Percentiles rank a stretch among this genome's conserved stretches.
These are phyloP conservation scores for Entelexis paramagnoliae DNA, from an alignment of 1,139 yeast species.

Conservation along the genomic window DNA sequence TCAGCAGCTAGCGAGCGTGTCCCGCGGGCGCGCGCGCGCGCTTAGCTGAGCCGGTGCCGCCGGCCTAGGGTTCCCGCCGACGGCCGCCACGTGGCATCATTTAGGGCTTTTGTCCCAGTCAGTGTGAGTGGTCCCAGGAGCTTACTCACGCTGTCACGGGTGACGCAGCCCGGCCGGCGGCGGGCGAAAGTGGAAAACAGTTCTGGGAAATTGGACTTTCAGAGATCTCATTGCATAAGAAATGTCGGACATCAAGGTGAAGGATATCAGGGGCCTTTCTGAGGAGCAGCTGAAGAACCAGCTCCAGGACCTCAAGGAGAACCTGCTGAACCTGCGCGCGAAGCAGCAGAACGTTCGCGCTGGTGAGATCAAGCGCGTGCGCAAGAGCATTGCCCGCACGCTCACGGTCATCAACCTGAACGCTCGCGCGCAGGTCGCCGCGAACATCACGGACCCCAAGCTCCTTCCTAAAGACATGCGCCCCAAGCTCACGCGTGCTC, in stretches of 20 bases:
- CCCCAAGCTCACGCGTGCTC: constrained; percentile 99
- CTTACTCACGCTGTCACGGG: constrained; percentile 3
- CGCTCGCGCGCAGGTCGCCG: constrained; percentile 94
- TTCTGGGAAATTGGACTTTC: neutral
- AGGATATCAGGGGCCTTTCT: constrained; percentile 95
- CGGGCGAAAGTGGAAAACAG: constrained; percentile 6
- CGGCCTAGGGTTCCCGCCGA: neutral
- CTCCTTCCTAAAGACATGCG: constrained; percentile 98
- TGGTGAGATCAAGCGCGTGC: constrained; percentile 81
- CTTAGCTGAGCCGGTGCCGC: neutral
- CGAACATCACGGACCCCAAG: constrained; percentile 88
- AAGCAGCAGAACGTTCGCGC: constrained; percentile 76
- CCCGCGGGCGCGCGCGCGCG: too few relatives aligned
- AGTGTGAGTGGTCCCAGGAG: neutral
- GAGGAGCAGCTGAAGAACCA: constrained; percentile 93
- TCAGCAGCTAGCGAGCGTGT: too few relatives aligned
- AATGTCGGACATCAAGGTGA: constrained; percentile 86
- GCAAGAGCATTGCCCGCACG: constrained; percentile 98
- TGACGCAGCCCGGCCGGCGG: constrained; percentile 4
- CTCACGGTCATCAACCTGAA: constrained; percentile 93
- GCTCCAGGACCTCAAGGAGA: constrained; percentile 93
- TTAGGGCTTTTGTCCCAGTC: constrained; percentile 6
- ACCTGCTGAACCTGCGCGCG: constrained; percentile 91
- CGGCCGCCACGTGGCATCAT: neutral
- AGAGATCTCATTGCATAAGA: constrained; percentile 8